These are phyloP conservation scores for Ganoderma lingzhi DNA, from an alignment of 1,284 basidiomycete genomes.

Conservation along the genomic window DNA sequence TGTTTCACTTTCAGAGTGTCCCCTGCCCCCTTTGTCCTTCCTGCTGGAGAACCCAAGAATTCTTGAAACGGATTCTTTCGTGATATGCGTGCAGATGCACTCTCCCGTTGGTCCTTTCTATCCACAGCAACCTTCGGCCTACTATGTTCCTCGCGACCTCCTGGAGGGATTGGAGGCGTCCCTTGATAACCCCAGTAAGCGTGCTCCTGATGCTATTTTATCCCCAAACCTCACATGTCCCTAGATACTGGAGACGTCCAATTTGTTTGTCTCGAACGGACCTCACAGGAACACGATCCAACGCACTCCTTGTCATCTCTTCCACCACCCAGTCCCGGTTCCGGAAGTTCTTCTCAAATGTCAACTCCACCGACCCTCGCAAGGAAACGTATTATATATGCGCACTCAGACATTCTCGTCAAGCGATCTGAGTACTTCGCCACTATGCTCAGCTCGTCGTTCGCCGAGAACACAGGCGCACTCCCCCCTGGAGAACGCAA, in stretches of 20 bases:
- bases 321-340: slow-evolving; percentile 41
- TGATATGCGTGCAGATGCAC: slow-evolving; percentile 76
- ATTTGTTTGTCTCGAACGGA: slow-evolving; percentile 77
- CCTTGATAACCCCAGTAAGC: slow-evolving; percentile 69
- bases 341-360: slow-evolving; percentile 50
- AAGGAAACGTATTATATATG: slow-evolving; percentile 79
- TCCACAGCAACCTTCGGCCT: slow-evolving; percentile 70
- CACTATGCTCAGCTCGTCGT: slow-evolving; percentile 79
- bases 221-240: slow-evolving; percentile 17
- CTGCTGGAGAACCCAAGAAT: slow-evolving; percentile 69
- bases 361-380: slow-evolving; percentile 56
- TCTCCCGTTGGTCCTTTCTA: slow-evolving; percentile 70
- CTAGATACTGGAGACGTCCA: slow-evolving; percentile 62
- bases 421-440: slow-evolving; percentile 83
- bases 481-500: slow-evolving; percentile 59
- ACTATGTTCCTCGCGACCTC: slow-evolving; percentile 69
- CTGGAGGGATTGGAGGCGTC: slow-evolving; percentile 69
- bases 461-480: slow-evolving; percentile 60
- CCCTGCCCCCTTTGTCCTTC: slow-evolving; percentile 67
- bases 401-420: slow-evolving; percentile 80
- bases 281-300: slow-evolving; percentile 40
- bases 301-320: slow-evolving; percentile 37
- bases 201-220: background rate
- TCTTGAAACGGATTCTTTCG: slow-evolving; percentile 67
- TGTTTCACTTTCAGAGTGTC: slow-evolving; percentile 56